Evolutionary conservation across 2,329 filamentous ascomycete genomes (phyloP).

Genomic region (Ascosphaera apis): DNA sequence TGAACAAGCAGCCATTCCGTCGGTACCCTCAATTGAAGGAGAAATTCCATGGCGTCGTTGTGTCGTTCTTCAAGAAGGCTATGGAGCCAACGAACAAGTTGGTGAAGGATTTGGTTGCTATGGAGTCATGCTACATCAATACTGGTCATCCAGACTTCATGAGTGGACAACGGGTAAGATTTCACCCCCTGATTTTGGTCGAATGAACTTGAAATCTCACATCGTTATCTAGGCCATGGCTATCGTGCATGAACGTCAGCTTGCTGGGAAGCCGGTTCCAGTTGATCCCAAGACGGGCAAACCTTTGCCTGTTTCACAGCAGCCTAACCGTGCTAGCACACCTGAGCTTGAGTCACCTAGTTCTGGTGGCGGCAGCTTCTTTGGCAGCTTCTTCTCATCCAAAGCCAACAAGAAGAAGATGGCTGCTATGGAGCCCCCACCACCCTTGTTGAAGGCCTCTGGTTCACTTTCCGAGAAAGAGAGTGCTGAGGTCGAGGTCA

Average conservation of each 20-base stretch:
- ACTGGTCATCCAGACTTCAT: conserved; percentile 95
- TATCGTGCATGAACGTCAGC: conserved; percentile 84
- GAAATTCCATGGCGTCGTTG: conserved; percentile 84
- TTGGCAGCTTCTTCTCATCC: conserved; percentile 92
- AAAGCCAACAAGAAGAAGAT: conserved; percentile 99
- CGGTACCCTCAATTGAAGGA: conserved; percentile 90
- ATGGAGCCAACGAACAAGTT: conserved; percentile 98
- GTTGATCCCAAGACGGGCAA: conserved; percentile 98
- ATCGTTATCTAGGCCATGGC: conserved; percentile 53
- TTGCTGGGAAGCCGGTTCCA: conserved; percentile 60
- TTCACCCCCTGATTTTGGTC: neutral
- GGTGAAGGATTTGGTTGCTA: conserved; percentile 71
- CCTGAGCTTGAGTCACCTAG: conserved; percentile 43
- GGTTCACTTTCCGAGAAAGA: conserved; percentile 87
- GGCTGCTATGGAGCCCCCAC: conserved; percentile 95
- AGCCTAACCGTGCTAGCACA: conserved; percentile 50
- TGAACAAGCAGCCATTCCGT: conserved; percentile 73
- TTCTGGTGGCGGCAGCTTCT: conserved; percentile 55
- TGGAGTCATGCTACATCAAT: conserved; percentile 97
- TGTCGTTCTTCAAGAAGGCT: conserved; percentile 88
- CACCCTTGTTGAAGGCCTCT: conserved; percentile 78
- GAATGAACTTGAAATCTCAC: neutral
- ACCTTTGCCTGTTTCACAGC: conserved; percentile 44
- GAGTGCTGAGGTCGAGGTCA: conserved; percentile 89
- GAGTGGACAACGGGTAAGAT: conserved; percentile 63